Evolutionary conservation across 176 grass and related monocot species (phyloP), one percentile per base, ranked within the genome.

Genomic region (Lolium perenne): DNA sequence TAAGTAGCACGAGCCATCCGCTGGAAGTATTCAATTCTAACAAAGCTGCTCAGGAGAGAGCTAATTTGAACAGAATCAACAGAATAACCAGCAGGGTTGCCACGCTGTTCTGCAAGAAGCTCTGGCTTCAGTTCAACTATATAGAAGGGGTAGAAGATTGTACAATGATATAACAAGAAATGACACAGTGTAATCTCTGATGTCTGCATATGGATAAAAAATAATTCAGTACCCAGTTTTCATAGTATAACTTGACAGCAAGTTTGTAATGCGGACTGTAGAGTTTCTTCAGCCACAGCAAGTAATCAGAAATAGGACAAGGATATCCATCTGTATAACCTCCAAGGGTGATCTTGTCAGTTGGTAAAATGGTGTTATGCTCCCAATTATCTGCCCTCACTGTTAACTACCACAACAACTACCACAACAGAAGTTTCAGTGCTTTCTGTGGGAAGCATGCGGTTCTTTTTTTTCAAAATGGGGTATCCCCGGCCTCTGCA

Each of bases 21-120:
- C 59, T 35, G 55, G 60, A 77, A 80, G 84, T 62, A 82, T 53
- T 67, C 74, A 82, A 81, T 78, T 22, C 49, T 74, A 95, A 75
- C 14, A 86, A 87, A 89, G 83, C 81, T 82, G 83, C 63, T 80
- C 48, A 78, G 71, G 75, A 74, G 59, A 53, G 47, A 80, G 60
- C 82, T 91, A 84, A 77, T 86, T 70, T 87, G 63, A 86, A 66
- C 23, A 20, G 63, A 92, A 88, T 87, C 86, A 91, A 91, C 69
- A 87, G 26, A 81, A 76, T 46, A 80, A 85, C 74, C 78, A 91
- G 69, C 38, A 83, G 63, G 46, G 17, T 81, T 91, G 40, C 58
- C 88, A 71, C 48, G 77, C 55, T 91, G 85, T 89, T 94, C 87
- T 88, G 87, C 83, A 90, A 78, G 58, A 91, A 92, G 68, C 77